Evolutionary conservation across 2,329 filamentous ascomycete species (phyloP).

Genomic region (Parasarocladium wereldwijsianum): DNA sequence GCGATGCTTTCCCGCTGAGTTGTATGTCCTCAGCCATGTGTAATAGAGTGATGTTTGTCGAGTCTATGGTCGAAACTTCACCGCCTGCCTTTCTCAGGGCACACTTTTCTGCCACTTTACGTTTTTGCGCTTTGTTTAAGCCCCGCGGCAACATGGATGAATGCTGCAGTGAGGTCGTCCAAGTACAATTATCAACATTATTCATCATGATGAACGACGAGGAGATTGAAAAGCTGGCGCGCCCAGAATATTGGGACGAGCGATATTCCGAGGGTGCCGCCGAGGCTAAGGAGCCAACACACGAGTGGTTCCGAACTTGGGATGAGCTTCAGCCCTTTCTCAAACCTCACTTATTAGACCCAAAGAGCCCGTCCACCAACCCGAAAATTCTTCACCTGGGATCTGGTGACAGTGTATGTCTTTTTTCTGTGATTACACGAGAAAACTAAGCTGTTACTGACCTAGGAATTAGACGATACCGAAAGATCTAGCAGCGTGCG

Average conservation of each 20-base stretch:
- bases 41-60: too few species aligned
- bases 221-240: conserved; percentile 15
- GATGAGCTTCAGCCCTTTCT: conserved; percentile 32
- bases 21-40: too few species aligned
- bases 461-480: conserved; percentile 29
- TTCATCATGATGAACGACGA: conserved; percentile 13
- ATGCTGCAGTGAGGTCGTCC: too few species aligned
- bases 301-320: conserved; percentile 41
- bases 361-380: conserved; percentile 12
- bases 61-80: too few species aligned
- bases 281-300: conserved; percentile 19
- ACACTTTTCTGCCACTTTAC: too few species aligned
- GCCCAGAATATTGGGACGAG: conserved; percentile 34
- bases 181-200: too few species aligned
- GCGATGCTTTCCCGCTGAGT: too few species aligned
- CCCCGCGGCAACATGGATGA: too few species aligned
- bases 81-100: too few species aligned
- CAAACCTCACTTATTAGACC: conserved; percentile 23
- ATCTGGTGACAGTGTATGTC: conserved; percentile 40
- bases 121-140: too few species aligned
- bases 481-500: conserved; percentile 25
- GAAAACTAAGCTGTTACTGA: background rate
- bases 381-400: conserved; percentile 39
- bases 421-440: background rate
- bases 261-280: conserved; percentile 25